Evolutionary conservation across 1,284 basidiomycete genomes (phyloP).

Genomic region (Ganoderma multipileum): DNA sequence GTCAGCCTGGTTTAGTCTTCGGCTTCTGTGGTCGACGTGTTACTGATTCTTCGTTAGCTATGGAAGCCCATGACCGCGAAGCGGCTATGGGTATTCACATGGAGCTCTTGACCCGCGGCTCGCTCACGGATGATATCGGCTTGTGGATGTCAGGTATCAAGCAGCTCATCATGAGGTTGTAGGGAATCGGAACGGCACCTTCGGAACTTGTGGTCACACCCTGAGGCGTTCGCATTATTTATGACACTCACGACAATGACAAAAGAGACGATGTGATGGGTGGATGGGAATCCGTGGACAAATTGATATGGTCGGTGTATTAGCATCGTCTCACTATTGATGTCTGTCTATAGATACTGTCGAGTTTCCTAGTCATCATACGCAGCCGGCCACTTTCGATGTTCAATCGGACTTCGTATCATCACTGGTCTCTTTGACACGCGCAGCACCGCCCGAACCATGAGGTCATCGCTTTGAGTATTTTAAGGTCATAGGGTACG

Average conservation of each 20-base stretch:
- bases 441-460: not conserved
- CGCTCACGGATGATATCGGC: constrained; percentile 82
- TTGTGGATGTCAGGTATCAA: constrained; percentile 90
- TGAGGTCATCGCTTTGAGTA: not conserved
- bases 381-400: not conserved
- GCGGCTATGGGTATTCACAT: constrained; percentile 80
- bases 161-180: constrained; percentile 76
- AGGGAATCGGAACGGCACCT: constrained; percentile 8
- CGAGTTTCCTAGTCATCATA: not conserved
- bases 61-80: constrained; percentile 74
- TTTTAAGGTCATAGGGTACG: not conserved
- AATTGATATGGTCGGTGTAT: constrained; percentile 18
- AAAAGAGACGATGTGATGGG: constrained; percentile 26
- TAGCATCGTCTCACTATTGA: constrained; percentile 25
- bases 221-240: constrained; percentile 16
- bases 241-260: constrained; percentile 23
- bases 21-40: constrained; percentile 12
- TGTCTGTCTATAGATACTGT: constrained; percentile 27
- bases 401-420: not conserved
- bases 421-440: not conserved
- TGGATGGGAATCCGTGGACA: constrained; percentile 16
- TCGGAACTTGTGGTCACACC: not conserved
- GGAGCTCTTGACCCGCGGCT: constrained; percentile 78
- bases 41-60: constrained; percentile 55
- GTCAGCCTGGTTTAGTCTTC: constrained; percentile 44